A percentile compares a stretch with the other conserved stretches of the same genome.
Conservation (phyloP, 2,329 filamentous ascomycete species). For the Colletotrichum chrysophilum region DNA sequence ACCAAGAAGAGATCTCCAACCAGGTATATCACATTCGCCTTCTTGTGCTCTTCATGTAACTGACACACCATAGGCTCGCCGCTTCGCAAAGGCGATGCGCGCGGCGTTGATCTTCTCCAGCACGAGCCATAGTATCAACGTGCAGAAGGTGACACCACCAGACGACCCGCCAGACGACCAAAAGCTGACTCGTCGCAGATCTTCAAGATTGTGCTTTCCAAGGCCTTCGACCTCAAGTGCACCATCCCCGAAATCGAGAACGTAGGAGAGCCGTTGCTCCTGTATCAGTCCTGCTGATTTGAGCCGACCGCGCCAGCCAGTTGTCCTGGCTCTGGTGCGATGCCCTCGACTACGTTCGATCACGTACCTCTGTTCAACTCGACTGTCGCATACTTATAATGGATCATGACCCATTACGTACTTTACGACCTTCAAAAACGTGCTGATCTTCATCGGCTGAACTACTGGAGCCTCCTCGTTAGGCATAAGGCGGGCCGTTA, state of each 20-base stretch:
- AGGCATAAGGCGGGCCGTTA: neutral
- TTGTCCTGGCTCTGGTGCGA: neutral
- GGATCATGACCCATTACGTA: slow-evolving; percentile 25
- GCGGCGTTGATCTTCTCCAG: slow-evolving; percentile 98
- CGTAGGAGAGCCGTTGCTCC: slow-evolving; percentile 90
- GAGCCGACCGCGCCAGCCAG: neutral
- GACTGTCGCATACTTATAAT: slow-evolving; percentile 10
- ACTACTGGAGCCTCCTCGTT: neutral
- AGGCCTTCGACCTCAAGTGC: slow-evolving; percentile 98
- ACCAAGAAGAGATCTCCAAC: slow-evolving; percentile 98
- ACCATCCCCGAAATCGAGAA: slow-evolving; percentile 99
- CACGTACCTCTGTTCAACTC: neutral
- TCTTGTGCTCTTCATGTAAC: neutral
- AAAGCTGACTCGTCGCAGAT: slow-evolving; percentile 64
- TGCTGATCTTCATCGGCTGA: slow-evolving; percentile 10
- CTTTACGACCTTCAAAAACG: slow-evolving; percentile 19
- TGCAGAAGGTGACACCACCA: slow-evolving; percentile 78
- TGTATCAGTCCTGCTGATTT: slow-evolving; percentile 74
- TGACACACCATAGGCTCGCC: slow-evolving; percentile 70
- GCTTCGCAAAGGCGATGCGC: slow-evolving; percentile 98
- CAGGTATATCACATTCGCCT: slow-evolving; percentile 63
- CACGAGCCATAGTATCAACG: slow-evolving; percentile 99
- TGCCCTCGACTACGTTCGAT: neutral
- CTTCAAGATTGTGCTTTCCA: slow-evolving; percentile 99
- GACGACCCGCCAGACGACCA: neutral